Evolutionary conservation across 2,329 filamentous ascomycete genomes (phyloP).

Genomic region (Nothomitra cinnamomea): DNA sequence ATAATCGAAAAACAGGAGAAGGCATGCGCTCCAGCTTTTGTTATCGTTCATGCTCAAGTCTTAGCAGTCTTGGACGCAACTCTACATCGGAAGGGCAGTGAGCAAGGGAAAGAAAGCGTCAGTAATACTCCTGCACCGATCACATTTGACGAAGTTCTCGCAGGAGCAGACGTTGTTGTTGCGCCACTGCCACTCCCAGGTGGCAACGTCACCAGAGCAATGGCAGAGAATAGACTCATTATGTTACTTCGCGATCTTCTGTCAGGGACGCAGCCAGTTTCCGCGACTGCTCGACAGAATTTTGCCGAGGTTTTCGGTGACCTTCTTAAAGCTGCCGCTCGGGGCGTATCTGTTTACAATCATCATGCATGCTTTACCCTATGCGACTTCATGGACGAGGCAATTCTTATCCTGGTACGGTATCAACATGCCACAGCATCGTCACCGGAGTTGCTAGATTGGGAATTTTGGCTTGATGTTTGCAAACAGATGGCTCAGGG

Average conservation of each 20-base stretch:
- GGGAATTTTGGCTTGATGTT: constrained; percentile 72
- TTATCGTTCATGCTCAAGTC: constrained; percentile 68
- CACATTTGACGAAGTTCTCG: constrained; percentile 50
- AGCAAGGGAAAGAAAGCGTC: constrained; percentile 27
- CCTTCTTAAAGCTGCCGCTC: constrained; percentile 56
- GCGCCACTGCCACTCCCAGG: constrained; percentile 45
- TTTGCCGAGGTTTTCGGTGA: constrained; percentile 62
- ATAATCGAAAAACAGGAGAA: constrained; percentile 36
- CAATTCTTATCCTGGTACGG: constrained; percentile 47
- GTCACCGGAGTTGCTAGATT: constrained; percentile 42
- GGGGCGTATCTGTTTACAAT: constrained; percentile 63
- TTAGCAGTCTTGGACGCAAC: constrained; percentile 66
- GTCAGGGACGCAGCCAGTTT: constrained; percentile 39
- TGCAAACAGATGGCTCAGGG: constrained; percentile 64
- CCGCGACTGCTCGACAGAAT: constrained; percentile 40
- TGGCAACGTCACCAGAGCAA: constrained; percentile 55
- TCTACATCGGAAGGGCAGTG: constrained; percentile 44
- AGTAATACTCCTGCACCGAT: constrained; percentile 31
- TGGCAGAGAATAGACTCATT: constrained; percentile 79
- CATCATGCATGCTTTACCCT: constrained; percentile 72
- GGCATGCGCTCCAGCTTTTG: constrained; percentile 55
- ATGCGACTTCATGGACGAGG: constrained; percentile 82
- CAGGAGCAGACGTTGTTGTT: constrained; percentile 47
- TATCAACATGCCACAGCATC: constrained; percentile 34
- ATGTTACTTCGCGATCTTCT: constrained; percentile 70